phyloP scores from a whole-genome alignment of 169 alveolate genomes.

The Besnoitia besnoiti region DNA sequence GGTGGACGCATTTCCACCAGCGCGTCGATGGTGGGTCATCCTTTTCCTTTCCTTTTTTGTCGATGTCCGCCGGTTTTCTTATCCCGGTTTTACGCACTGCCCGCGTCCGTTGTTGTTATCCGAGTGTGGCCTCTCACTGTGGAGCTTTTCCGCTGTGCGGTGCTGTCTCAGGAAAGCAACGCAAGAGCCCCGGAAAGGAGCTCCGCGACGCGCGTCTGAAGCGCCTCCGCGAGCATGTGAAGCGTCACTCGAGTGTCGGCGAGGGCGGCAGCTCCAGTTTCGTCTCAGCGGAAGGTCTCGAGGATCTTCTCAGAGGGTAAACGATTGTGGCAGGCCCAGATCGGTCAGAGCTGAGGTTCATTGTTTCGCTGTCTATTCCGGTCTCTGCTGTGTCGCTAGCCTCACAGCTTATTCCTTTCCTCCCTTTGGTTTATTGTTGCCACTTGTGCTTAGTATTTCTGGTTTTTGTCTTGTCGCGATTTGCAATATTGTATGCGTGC shows the following conservation, averaged over 20 bases:
- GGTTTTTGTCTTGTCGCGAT: no score
- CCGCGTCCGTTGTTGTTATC: no score
- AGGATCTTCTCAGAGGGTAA: neutral
- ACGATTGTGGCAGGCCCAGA: neutral
- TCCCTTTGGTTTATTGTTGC: no score
- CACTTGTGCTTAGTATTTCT: no score
- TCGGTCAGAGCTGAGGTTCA: neutral
- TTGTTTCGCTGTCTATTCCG: neutral
- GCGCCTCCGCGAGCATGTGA: neutral
- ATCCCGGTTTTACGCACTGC: no score
- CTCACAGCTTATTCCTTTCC: neutral
- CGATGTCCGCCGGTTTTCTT: no score
- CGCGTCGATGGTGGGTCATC: no score
- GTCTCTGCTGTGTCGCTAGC: no score
- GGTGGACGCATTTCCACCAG: no score
- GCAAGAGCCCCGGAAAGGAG: neutral
- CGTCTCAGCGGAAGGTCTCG: constrained; percentile 10
- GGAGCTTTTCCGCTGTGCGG: neutral
- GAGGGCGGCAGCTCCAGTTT: neutral
- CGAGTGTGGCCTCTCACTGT: neutral
- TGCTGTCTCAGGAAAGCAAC: neutral
- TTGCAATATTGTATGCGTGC: no score
- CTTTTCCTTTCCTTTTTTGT: no score
- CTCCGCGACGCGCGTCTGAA: neutral
- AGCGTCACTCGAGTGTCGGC: neutral